Conservation (phyloP, 2,329 filamentous ascomycete genomes). For the Hypoxylon sp. region DNA sequence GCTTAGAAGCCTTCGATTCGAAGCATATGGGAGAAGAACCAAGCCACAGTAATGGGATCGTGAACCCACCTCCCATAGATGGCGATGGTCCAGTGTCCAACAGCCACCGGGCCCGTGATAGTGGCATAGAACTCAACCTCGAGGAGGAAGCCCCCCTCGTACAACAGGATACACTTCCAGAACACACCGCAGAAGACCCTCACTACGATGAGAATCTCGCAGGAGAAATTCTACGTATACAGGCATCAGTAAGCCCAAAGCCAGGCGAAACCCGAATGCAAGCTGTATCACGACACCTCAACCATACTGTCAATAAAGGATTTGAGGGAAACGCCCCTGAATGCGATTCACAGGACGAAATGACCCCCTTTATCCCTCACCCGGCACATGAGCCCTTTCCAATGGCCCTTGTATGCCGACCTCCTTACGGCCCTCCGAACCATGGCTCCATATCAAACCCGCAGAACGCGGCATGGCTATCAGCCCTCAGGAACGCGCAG, state of each 20-base stretch:
- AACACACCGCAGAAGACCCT: slow-evolving; percentile 71
- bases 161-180: slow-evolving; percentile 57
- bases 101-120: neutral
- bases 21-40: neutral
- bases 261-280: slow-evolving; percentile 68
- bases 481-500: slow-evolving; percentile 75
- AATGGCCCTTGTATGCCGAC: slow-evolving; percentile 79
- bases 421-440: slow-evolving; percentile 75
- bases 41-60: neutral
- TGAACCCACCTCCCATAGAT: neutral
- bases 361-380: slow-evolving; percentile 76
- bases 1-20: slow-evolving; percentile 20
- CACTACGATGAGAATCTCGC: slow-evolving; percentile 75
- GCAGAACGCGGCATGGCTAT: slow-evolving; percentile 83
- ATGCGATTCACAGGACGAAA: slow-evolving; percentile 65
- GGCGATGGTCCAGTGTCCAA: slow-evolving; percentile 1
- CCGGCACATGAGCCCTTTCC: slow-evolving; percentile 70
- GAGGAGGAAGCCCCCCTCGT: neutral
- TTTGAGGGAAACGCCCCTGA: slow-evolving; percentile 69
- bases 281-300: slow-evolving; percentile 76
- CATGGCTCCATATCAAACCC: slow-evolving; percentile 74
- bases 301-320: slow-evolving; percentile 68
- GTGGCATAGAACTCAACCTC: neutral
- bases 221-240: slow-evolving; percentile 73
- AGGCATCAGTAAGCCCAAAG: slow-evolving; percentile 67